phyloP scores from a whole-genome alignment of 1,139 yeast species.

The Magnusiomyces starmeri region DNA sequence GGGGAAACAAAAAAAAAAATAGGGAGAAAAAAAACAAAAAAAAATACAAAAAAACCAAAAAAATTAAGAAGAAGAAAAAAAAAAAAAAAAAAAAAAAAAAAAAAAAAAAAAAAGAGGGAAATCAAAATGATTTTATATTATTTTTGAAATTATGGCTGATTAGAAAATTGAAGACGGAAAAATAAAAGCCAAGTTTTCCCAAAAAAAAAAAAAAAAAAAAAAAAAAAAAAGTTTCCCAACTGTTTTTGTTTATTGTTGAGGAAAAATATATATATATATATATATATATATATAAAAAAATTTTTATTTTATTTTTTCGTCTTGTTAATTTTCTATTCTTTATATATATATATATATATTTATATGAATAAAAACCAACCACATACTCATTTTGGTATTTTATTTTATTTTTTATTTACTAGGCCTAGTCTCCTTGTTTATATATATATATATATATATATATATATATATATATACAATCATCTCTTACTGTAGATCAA shows the following conservation, averaged over 20 bases:
- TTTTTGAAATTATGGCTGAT: not conserved
- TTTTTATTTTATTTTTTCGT: no score
- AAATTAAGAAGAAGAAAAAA: not conserved
- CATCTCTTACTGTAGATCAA: not conserved
- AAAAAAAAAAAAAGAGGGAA: slow-evolving; percentile 1
- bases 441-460: no score
- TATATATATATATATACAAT: no score
- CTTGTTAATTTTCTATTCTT: not conserved
- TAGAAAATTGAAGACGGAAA: not conserved
- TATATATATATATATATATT: no score
- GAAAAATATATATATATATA: no score
- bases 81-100: not conserved
- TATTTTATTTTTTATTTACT: not conserved
- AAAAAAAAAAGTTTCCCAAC: not conserved
- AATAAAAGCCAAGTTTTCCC: not conserved
- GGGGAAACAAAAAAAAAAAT: no score
- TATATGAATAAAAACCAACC: not conserved
- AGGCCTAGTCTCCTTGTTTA: not conserved
- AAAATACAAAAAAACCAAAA: not conserved
- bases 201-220: no score
- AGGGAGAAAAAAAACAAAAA: slow-evolving; percentile 2
- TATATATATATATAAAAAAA: no score
- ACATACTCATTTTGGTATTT: not conserved
- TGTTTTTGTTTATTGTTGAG: not conserved
- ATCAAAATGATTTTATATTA: not conserved